A percentile compares a stretch with the other conserved stretches of the same genome.
These are phyloP conservation scores for Madurella fahalii DNA, from an alignment of 2,329 filamentous ascomycete species.

Conservation along the genomic window DNA sequence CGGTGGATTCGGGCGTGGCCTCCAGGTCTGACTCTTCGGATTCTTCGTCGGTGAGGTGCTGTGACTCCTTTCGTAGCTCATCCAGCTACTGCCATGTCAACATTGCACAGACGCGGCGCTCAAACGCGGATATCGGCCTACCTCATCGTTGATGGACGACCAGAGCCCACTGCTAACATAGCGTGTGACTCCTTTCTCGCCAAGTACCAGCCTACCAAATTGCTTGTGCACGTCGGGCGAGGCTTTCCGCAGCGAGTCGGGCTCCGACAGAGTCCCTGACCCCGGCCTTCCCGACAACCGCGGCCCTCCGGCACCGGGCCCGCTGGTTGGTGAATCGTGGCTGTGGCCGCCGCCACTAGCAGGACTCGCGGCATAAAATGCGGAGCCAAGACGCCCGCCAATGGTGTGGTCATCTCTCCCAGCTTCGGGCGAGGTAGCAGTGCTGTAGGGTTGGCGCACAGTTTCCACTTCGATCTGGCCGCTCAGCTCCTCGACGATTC, in stretches of 20 bases:
- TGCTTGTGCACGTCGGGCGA: slow-evolving; percentile 44
- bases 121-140: slow-evolving; percentile 29
- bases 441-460: slow-evolving; percentile 34
- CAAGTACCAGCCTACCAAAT: slow-evolving; percentile 66
- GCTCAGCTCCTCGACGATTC: slow-evolving; percentile 67
- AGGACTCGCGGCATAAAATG: background rate
- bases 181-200: slow-evolving; percentile 62
- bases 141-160: slow-evolving; percentile 72
- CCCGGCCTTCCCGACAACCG: slow-evolving; percentile 19
- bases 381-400: background rate
- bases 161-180: slow-evolving; percentile 77
- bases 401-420: slow-evolving; percentile 24
- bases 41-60: slow-evolving; percentile 46
- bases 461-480: slow-evolving; percentile 58
- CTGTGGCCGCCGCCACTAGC: slow-evolving; percentile 18
- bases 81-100: slow-evolving; percentile 33
- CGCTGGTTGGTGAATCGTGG: slow-evolving; percentile 21
- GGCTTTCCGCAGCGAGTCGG: slow-evolving; percentile 18
- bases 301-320: background rate
- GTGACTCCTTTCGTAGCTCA: slow-evolving; percentile 47
- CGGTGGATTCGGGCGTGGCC: slow-evolving; percentile 46
- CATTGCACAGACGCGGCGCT: background rate
- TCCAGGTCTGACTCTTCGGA: slow-evolving; percentile 59
- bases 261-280: slow-evolving; percentile 19
- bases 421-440: slow-evolving; percentile 38